A percentile compares a stretch with the other conserved stretches of the same genome.
Conservation (phyloP, 2,329 filamentous ascomycete genomes). For the Aphanocladium album region DNA sequence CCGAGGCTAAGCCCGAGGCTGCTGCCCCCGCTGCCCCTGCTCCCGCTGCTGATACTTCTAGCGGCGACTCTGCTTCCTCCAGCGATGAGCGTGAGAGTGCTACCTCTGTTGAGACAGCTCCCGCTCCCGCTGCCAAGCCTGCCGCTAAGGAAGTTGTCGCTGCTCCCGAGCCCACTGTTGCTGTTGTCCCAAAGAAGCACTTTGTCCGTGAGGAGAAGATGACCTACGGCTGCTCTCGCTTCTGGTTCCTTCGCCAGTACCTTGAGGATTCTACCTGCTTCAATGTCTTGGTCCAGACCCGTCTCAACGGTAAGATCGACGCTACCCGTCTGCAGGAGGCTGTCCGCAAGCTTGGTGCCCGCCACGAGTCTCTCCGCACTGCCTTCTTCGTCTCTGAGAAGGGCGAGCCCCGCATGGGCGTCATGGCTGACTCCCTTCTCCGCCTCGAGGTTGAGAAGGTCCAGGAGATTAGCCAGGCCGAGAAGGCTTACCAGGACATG, state of each 20-base stretch:
- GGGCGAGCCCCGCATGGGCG: slow-evolving; percentile 20
- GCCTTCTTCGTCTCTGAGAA: slow-evolving; percentile 18
- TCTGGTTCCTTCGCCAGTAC: slow-evolving; percentile 14
- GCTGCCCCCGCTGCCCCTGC: slow-evolving; percentile 21
- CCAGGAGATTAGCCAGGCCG: slow-evolving; percentile 17
- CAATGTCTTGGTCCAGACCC: slow-evolving; percentile 14
- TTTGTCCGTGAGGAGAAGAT: slow-evolving; percentile 13
- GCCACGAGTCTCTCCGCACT: slow-evolving; percentile 21
- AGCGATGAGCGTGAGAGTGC: slow-evolving; percentile 11
- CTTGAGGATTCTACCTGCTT: slow-evolving; percentile 16
- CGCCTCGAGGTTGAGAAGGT: slow-evolving; percentile 24
- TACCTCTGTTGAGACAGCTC: slow-evolving; percentile 2
- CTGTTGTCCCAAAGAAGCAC: slow-evolving; percentile 1
- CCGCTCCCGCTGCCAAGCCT: neutral
- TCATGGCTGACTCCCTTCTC: slow-evolving; percentile 23
- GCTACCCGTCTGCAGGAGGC: slow-evolving; percentile 16
- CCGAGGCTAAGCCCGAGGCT: slow-evolving; percentile 8
- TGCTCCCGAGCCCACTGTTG: slow-evolving; percentile 3
- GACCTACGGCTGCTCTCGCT: slow-evolving; percentile 13
- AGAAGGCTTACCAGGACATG: slow-evolving; percentile 26
- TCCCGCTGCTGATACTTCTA: slow-evolving; percentile 20
- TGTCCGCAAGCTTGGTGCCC: slow-evolving; percentile 13
- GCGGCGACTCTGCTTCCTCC: slow-evolving; percentile 12
- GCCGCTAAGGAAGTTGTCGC: slow-evolving; percentile 2
- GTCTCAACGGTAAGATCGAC: slow-evolving; percentile 15